phyloP scores from a whole-genome alignment of 352 stramenopile genomes.

The Phytopythium cucurbitacearum region DNA sequence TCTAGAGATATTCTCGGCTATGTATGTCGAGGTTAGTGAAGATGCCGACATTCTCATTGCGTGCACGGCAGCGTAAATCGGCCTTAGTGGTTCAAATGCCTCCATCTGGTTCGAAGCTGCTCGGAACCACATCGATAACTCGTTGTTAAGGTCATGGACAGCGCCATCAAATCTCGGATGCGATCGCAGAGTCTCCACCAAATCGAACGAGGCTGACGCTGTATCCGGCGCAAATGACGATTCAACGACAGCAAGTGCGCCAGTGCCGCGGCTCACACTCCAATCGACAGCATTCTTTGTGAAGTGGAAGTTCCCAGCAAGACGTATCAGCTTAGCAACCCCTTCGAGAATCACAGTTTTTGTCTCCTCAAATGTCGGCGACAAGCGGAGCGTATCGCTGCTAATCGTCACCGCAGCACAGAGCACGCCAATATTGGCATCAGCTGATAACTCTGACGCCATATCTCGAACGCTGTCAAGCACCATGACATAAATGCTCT shows the following conservation, averaged over 20 bases:
- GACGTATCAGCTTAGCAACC: conserved; percentile 43
- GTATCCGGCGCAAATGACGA: conserved; percentile 20
- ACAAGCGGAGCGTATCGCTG: conserved; percentile 31
- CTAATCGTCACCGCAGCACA: conserved; percentile 47
- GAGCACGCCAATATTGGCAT: conserved; percentile 35
- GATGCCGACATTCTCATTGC: conserved; percentile 14
- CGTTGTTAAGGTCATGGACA: conserved; percentile 21
- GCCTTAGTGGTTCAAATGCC: conserved; percentile 46
- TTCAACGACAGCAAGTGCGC: conserved; percentile 25
- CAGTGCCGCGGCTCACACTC: conserved; percentile 45
- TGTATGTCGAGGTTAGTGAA: too few relatives aligned
- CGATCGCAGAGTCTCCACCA: conserved; percentile 41
- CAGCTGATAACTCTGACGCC: conserved; percentile 22
- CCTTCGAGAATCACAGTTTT: conserved; percentile 50
- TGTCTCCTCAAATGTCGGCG: conserved; percentile 40
- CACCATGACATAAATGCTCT: conserved; percentile 68
- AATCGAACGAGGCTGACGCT: conserved; percentile 25
- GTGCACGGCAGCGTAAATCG: conserved; percentile 43
- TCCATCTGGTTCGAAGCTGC: conserved; percentile 50
- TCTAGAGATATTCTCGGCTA: too few relatives aligned
- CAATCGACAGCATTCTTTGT: conserved; percentile 54
- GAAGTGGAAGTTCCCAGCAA: conserved; percentile 60
- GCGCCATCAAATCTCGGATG: conserved; percentile 37
- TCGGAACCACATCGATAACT: conserved; percentile 41
- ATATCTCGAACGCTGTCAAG: conserved; percentile 32